Conservation (phyloP, 2,329 filamentous ascomycete genomes). For the Ascochyta clinopodiicola region DNA sequence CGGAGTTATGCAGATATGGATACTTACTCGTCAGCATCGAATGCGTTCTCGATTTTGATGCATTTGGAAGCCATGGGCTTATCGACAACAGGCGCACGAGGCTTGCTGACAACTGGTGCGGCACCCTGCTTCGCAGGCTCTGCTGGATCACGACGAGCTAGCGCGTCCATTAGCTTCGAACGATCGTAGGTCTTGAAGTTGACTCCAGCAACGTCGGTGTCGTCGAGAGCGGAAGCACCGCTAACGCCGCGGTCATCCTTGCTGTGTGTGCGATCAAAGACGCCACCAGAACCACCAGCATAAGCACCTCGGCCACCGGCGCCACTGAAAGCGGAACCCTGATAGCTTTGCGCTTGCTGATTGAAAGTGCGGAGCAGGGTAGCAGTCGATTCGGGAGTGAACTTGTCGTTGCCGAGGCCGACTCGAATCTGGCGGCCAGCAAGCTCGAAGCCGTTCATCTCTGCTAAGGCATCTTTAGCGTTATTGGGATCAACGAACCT, state of each 20-base stretch:
- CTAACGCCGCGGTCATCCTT: constrained; percentile 87
- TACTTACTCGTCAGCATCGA: constrained; percentile 85
- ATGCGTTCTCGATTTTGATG: constrained; percentile 94
- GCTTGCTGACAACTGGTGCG: constrained; percentile 64
- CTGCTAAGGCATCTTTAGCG: constrained; percentile 92
- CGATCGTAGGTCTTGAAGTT: constrained; percentile 99
- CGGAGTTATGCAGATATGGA: not conserved
- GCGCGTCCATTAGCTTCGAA: constrained; percentile 97
- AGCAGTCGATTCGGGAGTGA: constrained; percentile 94
- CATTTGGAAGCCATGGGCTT: constrained; percentile 88
- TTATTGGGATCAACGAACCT: constrained; percentile 90
- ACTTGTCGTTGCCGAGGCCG: constrained; percentile 99
- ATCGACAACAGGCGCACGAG: constrained; percentile 79
- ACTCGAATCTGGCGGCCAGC: constrained; percentile 97
- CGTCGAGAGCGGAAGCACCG: constrained; percentile 92
- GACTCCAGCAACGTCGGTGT: constrained; percentile 96
- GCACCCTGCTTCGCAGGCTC: constrained; percentile 60
- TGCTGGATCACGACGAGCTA: constrained; percentile 81
- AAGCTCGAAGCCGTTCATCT: constrained; percentile 99
- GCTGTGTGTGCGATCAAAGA: constrained; percentile 89
- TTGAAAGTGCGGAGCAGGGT: constrained; percentile 92
- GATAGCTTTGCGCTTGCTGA: constrained; percentile 67
- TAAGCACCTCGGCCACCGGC: constrained; percentile 86
- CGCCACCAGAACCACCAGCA: constrained; percentile 71
- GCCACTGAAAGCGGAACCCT: constrained; percentile 91